Evolutionary conservation across 2,329 filamentous ascomycete genomes (phyloP).

Genomic region (Trichoderma breve): DNA sequence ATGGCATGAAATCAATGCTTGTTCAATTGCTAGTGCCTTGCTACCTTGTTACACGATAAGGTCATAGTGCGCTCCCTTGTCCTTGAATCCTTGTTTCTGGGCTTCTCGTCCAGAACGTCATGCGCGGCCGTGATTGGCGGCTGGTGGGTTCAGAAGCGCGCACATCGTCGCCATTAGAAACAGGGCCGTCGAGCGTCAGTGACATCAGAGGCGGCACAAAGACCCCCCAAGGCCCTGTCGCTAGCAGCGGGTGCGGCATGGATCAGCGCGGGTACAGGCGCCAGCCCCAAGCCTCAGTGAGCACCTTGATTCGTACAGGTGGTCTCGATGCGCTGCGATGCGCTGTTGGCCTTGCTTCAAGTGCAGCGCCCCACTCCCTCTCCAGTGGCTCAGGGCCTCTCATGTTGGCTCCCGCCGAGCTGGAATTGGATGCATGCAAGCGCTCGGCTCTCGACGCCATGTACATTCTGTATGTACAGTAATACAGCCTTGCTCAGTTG

Average conservation of each 20-base stretch:
- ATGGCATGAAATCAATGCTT: not conserved
- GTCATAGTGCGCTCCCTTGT: not conserved
- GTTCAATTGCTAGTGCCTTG: not conserved
- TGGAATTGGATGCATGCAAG: not conserved
- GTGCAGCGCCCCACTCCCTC: not conserved
- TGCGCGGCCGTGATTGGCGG: conserved; percentile 2
- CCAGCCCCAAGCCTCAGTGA: conserved; percentile 2
- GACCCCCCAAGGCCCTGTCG: not conserved
- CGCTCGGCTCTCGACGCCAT: not conserved
- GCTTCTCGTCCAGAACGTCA: conserved; percentile 2
- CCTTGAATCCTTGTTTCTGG: not conserved
- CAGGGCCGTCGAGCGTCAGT: not conserved
- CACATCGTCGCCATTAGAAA: not conserved
- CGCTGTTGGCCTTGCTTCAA: not conserved
- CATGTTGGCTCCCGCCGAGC: not conserved
- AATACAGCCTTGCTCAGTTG: not conserved
- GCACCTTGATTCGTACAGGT: conserved; percentile 7
- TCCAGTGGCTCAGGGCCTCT: conserved; percentile 13
- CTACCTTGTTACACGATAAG: not conserved
- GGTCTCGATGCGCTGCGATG: not conserved
- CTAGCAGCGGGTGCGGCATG: conserved; percentile 16
- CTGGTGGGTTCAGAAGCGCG: not conserved
- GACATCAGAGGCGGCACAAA: conserved; percentile 19
- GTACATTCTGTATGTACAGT: not conserved
- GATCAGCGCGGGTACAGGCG: conserved; percentile 19